Evolutionary conservation across 345 rosid species (phyloP).

Genomic region (Noccaea caerulescens): DNA sequence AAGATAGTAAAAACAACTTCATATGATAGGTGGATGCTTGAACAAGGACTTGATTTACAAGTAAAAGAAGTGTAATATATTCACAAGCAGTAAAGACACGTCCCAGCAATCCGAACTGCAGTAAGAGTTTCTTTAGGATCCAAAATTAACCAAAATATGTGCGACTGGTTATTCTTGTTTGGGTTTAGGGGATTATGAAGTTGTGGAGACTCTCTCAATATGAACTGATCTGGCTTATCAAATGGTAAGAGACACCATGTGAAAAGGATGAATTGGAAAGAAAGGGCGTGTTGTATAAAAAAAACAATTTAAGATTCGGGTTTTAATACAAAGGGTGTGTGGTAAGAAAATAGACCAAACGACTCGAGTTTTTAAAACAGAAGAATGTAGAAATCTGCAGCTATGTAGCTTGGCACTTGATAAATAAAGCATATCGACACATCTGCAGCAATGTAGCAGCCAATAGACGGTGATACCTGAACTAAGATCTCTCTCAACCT

Average conservation of each 20-base stretch:
- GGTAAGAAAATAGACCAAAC: slow-evolving; percentile 12
- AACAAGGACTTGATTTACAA: background rate
- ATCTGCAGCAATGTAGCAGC: slow-evolving; percentile 30
- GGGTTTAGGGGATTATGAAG: background rate
- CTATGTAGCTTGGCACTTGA: slow-evolving; percentile 21
- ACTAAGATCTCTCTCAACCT: slow-evolving; percentile 56
- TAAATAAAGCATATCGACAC: slow-evolving; percentile 19
- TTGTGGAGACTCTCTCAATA: slow-evolving; percentile 9
- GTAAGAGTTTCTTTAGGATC: background rate
- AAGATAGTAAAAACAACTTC: slow-evolving; percentile 11
- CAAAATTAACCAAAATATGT: background rate
- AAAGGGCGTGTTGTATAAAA: background rate
- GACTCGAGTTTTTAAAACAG: slow-evolving; percentile 15
- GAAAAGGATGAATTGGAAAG: background rate
- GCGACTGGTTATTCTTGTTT: background rate
- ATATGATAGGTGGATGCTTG: background rate
- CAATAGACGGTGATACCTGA: slow-evolving; percentile 58
- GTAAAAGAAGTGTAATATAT: slow-evolving; percentile 1
- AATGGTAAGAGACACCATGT: background rate
- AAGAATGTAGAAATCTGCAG: slow-evolving; percentile 12
- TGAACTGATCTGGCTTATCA: slow-evolving; percentile 14
- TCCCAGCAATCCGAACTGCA: background rate
- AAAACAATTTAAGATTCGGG: background rate
- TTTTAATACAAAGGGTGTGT: slow-evolving; percentile 20
- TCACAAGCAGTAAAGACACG: background rate